A percentile compares a stretch with the other conserved stretches of the same genome.
phyloP scores from a whole-genome alignment of 2,329 filamentous ascomycete species.

The Aureobasidium leucospermi region DNA sequence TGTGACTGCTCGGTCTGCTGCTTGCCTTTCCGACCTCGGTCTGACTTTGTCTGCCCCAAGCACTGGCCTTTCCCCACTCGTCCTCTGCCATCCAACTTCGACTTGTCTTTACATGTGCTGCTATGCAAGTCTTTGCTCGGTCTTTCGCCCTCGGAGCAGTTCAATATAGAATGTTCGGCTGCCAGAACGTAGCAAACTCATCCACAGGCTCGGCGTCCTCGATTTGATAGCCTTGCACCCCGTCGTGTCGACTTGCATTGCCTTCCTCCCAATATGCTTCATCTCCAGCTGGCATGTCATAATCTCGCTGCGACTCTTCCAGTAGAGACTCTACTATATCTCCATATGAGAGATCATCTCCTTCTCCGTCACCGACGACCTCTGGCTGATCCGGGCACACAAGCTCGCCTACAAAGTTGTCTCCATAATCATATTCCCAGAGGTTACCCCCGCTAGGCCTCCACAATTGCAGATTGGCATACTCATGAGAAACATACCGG shows the following conservation, averaged over 20 bases:
- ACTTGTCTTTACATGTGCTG: neutral
- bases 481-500: neutral
- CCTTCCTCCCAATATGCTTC: neutral
- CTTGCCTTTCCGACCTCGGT: neutral
- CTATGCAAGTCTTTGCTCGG: neutral
- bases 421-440: neutral
- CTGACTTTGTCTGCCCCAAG: slow-evolving; percentile 9
- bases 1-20: neutral
- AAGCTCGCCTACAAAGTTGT: neutral
- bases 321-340: neutral
- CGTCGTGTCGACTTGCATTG: neutral
- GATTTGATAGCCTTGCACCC: neutral
- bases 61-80: slow-evolving; percentile 9
- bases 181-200: slow-evolving; percentile 35
- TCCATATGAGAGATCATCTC: neutral
- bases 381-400: neutral
- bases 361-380: neutral
- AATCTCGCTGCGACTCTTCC: neutral
- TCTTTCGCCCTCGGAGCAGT: neutral
- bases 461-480: neutral
- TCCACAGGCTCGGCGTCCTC: slow-evolving; percentile 2
- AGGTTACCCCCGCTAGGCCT: neutral
- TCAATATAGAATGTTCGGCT: slow-evolving; percentile 39
- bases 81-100: neutral
- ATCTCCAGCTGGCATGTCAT: neutral